A percentile compares a stretch with the other conserved stretches of the same genome.
These are phyloP conservation scores for Astrocystis sublimbata DNA, from an alignment of 495 filamentous ascomycete species.

Conservation along the genomic window DNA sequence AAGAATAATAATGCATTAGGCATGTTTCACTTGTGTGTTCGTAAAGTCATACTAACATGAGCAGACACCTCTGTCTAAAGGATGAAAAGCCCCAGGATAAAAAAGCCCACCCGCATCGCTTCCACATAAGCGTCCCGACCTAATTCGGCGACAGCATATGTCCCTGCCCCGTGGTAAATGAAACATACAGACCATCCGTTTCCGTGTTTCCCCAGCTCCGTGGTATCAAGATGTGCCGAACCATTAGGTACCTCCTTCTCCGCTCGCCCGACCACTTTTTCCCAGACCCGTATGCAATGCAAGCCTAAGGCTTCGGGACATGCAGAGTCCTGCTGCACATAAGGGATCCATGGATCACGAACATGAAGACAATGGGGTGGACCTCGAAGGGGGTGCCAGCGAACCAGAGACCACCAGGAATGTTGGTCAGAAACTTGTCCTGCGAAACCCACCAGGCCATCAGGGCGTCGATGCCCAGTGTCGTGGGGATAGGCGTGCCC, in stretches of 20 bases:
- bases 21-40: neutral
- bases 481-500: conserved; percentile 93
- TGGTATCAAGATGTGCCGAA: neutral
- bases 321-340: conserved; percentile 96
- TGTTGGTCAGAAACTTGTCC: conserved; percentile 73
- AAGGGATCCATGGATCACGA: conserved; percentile 79
- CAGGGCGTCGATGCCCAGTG: conserved; percentile 70
- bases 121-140: neutral
- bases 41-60: neutral
- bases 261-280: neutral
- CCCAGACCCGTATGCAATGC: too few relatives aligned
- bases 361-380: conserved; percentile 81
- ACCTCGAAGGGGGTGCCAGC: conserved; percentile 74
- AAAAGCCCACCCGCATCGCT: neutral
- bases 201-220: neutral
- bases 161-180: neutral
- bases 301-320: conserved; percentile 82
- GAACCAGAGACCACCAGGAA: conserved; percentile 69
- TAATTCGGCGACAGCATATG: neutral
- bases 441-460: conserved; percentile 89
- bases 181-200: neutral
- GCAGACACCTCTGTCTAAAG: neutral
- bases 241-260: neutral
- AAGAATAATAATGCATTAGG: neutral
- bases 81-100: neutral